Base-by-base conservation (phyloP, 2,329 filamentous ascomycete species). In the Botrytis fragariae region DNA sequence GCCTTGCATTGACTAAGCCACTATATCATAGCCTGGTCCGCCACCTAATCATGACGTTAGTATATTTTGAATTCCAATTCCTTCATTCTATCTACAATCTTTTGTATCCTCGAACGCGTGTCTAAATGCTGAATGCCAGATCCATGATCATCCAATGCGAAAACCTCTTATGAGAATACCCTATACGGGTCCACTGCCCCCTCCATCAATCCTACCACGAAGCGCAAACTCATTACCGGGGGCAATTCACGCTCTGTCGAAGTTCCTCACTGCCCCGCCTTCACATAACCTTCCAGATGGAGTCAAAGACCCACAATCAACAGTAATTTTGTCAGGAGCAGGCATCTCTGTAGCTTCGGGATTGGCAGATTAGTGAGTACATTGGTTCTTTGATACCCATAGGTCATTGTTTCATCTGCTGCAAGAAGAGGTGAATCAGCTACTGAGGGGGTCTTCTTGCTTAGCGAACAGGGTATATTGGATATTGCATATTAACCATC, bases 261-360 rank as follows among this genome's bases (percentile, higher is more conserved):
- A 88, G 73, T 98, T 99, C 84, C 87, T 99, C 75, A 87, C 87
- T 69, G 85, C 91, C 9, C 86, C 88, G 29, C 83, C 89, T 25
- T 85, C 88, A 18, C 80, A 81, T 10, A 83, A 84, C 63, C 83
- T 88, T 29, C 79, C 84, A 45, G 67, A 76, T 76, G 78, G 79
- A 72, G 80, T 82, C 74, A 81, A 82, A 44, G 82, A 84, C 69
- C 81, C 83, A 62, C 77, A 84, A 44, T 79, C 76, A 42, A 90
- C 90, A 0, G 85, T 92, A 42, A 83, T 93, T 25, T 84, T 93
- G 59, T 91, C 95, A 0, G 96, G 96, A 18, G 96, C 96, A 4
- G 96, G 96, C 4, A 92, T 99, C 69, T 97, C 94, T 1, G 95
- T 98, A 14, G 93, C 95, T 6, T 97, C 94, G 18, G 96, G 96